phyloP scores from a whole-genome alignment of 306 rosid genomes.

The Sphenostylis stenocarpa region DNA sequence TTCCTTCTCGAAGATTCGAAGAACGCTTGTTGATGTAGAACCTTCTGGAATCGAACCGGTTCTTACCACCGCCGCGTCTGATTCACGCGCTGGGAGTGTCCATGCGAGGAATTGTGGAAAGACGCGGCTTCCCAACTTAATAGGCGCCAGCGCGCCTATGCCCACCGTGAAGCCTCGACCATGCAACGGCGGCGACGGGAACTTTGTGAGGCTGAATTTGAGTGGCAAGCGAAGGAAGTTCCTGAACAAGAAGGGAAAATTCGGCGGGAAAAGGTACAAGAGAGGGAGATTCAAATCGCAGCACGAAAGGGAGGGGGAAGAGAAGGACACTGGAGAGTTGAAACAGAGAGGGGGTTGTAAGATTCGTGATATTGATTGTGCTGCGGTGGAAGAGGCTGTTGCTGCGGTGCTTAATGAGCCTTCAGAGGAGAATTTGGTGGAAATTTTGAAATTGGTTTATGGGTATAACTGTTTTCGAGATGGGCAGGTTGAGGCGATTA shows the following conservation, averaged over 20 bases:
- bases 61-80: conserved; percentile 17
- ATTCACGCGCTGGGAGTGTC: not conserved
- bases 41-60: conserved; percentile 32
- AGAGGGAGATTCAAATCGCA: conserved; percentile 44
- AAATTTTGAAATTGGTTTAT: conserved; percentile 56
- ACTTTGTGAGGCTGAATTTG: conserved; percentile 74
- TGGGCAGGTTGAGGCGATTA: conserved; percentile 82
- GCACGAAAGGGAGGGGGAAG: conserved; percentile 36
- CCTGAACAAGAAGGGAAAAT: conserved; percentile 40
- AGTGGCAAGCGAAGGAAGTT: conserved; percentile 59
- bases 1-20: conserved; percentile 63
- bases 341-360: conserved; percentile 39
- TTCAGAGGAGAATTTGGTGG: conserved; percentile 70
- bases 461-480: conserved; percentile 79
- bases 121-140: conserved; percentile 54
- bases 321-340: conserved; percentile 19
- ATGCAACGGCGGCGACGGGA: conserved; percentile 52
- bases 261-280: conserved; percentile 33
- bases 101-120: conserved; percentile 22
- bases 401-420: conserved; percentile 47
- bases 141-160: conserved; percentile 55
- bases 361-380: conserved; percentile 37
- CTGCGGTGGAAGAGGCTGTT: conserved; percentile 47
- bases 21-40: conserved; percentile 44
- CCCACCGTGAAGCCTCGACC: conserved; percentile 51